Percentiles rank a stretch among this genome's conserved stretches.
Evolutionary conservation across 208 protist genomes (phyloP).

Genomic region (Strigomonas culicis): DNA sequence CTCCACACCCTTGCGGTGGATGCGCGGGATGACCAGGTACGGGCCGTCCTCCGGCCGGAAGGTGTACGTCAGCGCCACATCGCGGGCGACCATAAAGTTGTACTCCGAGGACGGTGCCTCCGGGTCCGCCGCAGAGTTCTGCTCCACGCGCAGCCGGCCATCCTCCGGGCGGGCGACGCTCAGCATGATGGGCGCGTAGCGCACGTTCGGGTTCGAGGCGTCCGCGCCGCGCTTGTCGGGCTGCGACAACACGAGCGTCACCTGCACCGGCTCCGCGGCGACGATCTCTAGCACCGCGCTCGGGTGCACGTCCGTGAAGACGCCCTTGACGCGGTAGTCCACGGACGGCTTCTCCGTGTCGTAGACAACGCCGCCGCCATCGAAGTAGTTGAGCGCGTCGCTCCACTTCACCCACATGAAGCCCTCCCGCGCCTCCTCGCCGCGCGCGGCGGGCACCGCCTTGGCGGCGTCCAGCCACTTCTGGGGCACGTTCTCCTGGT

Average conservation of each 20-base stretch:
- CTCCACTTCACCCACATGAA: slow-evolving; percentile 47
- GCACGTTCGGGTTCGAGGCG: slow-evolving; percentile 16
- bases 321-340: slow-evolving; percentile 57
- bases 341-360: neutral
- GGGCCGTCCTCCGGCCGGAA: slow-evolving; percentile 39
- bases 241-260: slow-evolving; percentile 56
- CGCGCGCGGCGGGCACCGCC: slow-evolving; percentile 23
- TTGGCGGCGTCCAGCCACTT: slow-evolving; percentile 17
- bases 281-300: slow-evolving; percentile 50
- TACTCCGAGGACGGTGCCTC: slow-evolving; percentile 26
- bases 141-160: slow-evolving; percentile 13
- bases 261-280: slow-evolving; percentile 29
- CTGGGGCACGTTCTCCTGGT: slow-evolving; percentile 20
- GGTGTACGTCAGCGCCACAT: slow-evolving; percentile 50
- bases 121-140: slow-evolving; percentile 32
- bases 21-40: slow-evolving; percentile 65
- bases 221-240: slow-evolving; percentile 59
- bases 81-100: slow-evolving; percentile 53
- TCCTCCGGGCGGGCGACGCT: slow-evolving; percentile 28
- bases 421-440: slow-evolving; percentile 21
- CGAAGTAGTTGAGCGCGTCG: slow-evolving; percentile 56
- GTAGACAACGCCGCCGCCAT: slow-evolving; percentile 55
- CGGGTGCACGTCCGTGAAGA: slow-evolving; percentile 37
- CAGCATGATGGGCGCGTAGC: slow-evolving; percentile 54
- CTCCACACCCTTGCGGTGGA: slow-evolving; percentile 46